Percentiles rank a stretch among this genome's conserved stretches.
phyloP scores from a whole-genome alignment of 768 basidiomycete genomes.

The Leucogyrophana mollusca region DNA sequence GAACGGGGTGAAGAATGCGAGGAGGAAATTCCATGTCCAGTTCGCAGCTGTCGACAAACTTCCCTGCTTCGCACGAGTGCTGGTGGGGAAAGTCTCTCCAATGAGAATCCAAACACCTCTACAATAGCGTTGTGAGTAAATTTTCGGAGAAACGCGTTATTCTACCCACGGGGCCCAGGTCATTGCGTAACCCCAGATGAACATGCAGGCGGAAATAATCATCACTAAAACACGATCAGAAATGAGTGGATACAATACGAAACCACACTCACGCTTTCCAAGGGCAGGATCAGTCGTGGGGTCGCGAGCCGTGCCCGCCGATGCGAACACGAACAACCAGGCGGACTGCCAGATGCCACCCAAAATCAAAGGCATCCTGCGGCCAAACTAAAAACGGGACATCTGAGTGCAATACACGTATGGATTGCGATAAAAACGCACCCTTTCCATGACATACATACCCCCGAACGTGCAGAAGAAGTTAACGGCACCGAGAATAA shows the following conservation, averaged over 20 bases:
- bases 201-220: slow-evolving; percentile 68
- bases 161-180: slow-evolving; percentile 60
- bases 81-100: slow-evolving; percentile 74
- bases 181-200: slow-evolving; percentile 69
- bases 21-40: slow-evolving; percentile 71
- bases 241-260: not conserved
- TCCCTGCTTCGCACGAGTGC: slow-evolving; percentile 70
- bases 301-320: slow-evolving; percentile 64
- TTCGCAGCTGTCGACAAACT: slow-evolving; percentile 63
- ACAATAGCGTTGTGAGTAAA: not conserved
- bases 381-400: slow-evolving; percentile 52
- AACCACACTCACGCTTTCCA: slow-evolving; percentile 46
- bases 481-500: slow-evolving; percentile 74
- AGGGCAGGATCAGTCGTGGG: slow-evolving; percentile 46
- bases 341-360: slow-evolving; percentile 70
- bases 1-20: slow-evolving; percentile 81
- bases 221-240: slow-evolving; percentile 37
- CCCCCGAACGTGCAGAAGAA: slow-evolving; percentile 72
- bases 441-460: slow-evolving; percentile 69
- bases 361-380: slow-evolving; percentile 60
- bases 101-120: slow-evolving; percentile 76
- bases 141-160: not conserved
- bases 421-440: slow-evolving; percentile 22
- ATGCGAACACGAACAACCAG: slow-evolving; percentile 74
- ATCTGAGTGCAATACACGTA: not conserved